phyloP scores from a whole-genome alignment of 2,329 filamentous ascomycete genomes.

The Fusarium falciforme region DNA sequence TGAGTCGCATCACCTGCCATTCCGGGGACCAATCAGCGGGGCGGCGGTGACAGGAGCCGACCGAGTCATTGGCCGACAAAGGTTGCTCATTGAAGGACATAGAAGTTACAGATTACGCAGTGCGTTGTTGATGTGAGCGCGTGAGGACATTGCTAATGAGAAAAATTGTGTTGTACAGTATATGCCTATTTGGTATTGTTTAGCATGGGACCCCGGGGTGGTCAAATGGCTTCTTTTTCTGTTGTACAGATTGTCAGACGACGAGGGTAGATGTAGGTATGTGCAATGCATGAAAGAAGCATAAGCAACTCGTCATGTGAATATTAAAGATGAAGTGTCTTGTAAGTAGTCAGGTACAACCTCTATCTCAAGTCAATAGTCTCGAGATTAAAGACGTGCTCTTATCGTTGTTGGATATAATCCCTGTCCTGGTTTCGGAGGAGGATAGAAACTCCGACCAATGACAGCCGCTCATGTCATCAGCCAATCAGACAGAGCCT shows the following conservation, averaged over 20 bases:
- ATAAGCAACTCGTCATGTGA: neutral
- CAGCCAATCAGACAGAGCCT: conserved; percentile 24
- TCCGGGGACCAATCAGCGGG: conserved; percentile 34
- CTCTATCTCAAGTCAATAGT: neutral
- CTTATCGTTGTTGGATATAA: neutral
- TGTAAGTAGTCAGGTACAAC: neutral
- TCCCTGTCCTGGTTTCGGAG: neutral
- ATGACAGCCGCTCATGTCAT: neutral
- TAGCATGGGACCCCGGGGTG: neutral
- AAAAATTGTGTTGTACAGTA: neutral
- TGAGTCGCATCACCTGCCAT: conserved; percentile 44
- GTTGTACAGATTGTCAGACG: neutral
- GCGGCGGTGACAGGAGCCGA: neutral
- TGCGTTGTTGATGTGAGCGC: neutral
- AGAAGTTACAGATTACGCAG: neutral
- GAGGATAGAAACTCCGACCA: neutral
- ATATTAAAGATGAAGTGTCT: neutral
- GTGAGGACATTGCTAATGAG: neutral
- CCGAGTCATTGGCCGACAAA: neutral
- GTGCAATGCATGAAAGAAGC: neutral
- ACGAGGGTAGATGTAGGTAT: neutral
- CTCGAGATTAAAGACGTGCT: neutral
- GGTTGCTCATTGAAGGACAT: neutral
- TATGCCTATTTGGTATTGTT: neutral
- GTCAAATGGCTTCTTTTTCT: neutral